phyloP scores from a whole-genome alignment of 352 stramenopile genomes.

The Phytophthora pistaciae region DNA sequence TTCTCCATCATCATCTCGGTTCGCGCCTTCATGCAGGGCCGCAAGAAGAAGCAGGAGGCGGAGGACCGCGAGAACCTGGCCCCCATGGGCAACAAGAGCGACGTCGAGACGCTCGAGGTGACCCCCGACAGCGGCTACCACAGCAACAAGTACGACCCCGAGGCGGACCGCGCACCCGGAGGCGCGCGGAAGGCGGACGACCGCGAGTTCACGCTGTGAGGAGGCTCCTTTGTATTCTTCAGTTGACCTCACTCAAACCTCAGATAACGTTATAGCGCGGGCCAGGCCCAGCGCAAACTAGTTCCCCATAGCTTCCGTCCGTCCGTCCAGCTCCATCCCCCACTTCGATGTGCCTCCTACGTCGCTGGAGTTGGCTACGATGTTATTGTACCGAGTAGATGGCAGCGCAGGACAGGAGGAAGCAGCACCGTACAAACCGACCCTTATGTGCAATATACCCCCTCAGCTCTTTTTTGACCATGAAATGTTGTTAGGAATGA shows the following conservation, averaged over 20 bases:
- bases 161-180: conserved; percentile 23
- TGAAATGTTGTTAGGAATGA: neutral
- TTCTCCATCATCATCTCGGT: conserved; percentile 69
- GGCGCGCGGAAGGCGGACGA: conserved; percentile 37
- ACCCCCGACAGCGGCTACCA: conserved; percentile 40
- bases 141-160: conserved; percentile 40
- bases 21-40: conserved; percentile 50
- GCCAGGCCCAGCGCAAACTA: conserved; percentile 23
- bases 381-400: conserved; percentile 12
- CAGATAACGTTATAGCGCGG: conserved; percentile 40
- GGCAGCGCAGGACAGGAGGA: neutral
- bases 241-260: conserved; percentile 2
- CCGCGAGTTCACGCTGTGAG: conserved; percentile 49
- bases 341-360: conserved; percentile 14
- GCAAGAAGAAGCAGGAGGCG: conserved; percentile 45
- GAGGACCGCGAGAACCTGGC: conserved; percentile 22
- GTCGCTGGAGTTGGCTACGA: neutral
- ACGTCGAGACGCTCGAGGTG: conserved; percentile 47
- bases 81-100: conserved; percentile 28
- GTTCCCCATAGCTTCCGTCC: conserved; percentile 9
- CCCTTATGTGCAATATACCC: conserved; percentile 9
- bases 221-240: neutral
- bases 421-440: neutral
- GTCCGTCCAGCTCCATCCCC: neutral
- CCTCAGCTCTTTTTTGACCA: conserved; percentile 3